Percentiles rank a stretch among this genome's conserved stretches.
Evolutionary conservation across 768 basidiomycete species (phyloP).

Genomic region (Rhizopogon rudus): DNA sequence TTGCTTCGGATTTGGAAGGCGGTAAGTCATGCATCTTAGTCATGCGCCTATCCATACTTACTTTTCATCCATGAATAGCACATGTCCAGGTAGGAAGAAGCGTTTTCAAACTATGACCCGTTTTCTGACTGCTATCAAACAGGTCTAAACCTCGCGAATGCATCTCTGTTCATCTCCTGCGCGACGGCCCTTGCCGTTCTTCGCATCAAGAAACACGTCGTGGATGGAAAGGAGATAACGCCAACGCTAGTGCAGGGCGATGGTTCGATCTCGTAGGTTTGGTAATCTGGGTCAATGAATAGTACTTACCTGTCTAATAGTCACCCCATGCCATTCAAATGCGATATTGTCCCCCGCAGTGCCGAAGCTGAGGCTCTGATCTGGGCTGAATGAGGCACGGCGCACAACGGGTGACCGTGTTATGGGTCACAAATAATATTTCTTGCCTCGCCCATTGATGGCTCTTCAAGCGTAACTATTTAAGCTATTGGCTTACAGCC

Average conservation of each 20-base stretch:
- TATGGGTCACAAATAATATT: no score
- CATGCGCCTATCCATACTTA: no score
- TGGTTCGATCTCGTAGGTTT: background rate
- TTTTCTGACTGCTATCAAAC: background rate
- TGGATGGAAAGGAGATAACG: slow-evolving; percentile 1
- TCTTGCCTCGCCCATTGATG: no score
- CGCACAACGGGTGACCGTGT: no score
- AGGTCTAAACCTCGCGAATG: slow-evolving; percentile 1
- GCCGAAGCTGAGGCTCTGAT: slow-evolving; percentile 1
- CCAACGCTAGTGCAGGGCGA: slow-evolving; percentile 1
- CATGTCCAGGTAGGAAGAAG: slow-evolving; percentile 1
- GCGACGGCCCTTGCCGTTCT: slow-evolving; percentile 5
- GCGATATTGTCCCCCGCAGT: slow-evolving; percentile 1
- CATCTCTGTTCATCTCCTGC: slow-evolving; percentile 6
- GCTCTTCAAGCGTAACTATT: no score
- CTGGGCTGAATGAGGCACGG: no score
- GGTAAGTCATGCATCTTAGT: background rate
- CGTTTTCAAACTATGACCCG: background rate
- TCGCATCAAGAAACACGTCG: slow-evolving; percentile 5
- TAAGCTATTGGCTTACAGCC: background rate
- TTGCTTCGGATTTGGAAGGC: slow-evolving; percentile 12
- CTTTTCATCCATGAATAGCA: background rate
- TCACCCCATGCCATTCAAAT: slow-evolving; percentile 9
- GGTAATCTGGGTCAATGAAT: background rate
- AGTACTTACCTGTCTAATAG: background rate